These are phyloP conservation scores for Anthostomella pinea DNA, from an alignment of 2,329 filamentous ascomycete genomes.

Conservation along the genomic window DNA sequence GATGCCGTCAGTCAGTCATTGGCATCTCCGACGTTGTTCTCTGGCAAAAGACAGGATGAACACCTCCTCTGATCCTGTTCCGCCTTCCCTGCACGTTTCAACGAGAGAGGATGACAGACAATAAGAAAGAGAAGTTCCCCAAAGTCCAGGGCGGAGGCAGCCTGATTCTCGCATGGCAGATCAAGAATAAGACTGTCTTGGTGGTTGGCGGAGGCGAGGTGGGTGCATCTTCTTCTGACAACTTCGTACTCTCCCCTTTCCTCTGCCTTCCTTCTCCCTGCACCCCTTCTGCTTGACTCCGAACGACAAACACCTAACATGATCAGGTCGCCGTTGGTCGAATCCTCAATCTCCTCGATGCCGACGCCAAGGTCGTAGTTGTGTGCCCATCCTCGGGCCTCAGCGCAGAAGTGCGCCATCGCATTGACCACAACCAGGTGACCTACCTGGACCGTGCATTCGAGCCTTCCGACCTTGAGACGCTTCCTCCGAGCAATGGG, in stretches of 20 bases:
- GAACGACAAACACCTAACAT: too few relatives aligned
- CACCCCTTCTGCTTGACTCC: slow-evolving; percentile 7
- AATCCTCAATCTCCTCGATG: slow-evolving; percentile 86
- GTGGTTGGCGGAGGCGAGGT: slow-evolving; percentile 95
- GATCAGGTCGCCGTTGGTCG: slow-evolving; percentile 95
- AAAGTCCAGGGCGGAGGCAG: slow-evolving; percentile 87
- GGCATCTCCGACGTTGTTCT: too few relatives aligned
- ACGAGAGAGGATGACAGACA: slow-evolving; percentile 16
- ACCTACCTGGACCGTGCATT: slow-evolving; percentile 81
- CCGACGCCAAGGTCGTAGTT: slow-evolving; percentile 85
- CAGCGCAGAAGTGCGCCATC: slow-evolving; percentile 83
- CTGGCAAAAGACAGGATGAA: too few relatives aligned
- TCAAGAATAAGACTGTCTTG: slow-evolving; percentile 83
- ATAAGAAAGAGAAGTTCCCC: slow-evolving; percentile 56
- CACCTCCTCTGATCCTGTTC: neutral
- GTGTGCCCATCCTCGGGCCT: slow-evolving; percentile 77
- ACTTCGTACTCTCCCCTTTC: neutral
- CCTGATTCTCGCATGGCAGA: slow-evolving; percentile 93
- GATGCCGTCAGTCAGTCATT: too few relatives aligned
- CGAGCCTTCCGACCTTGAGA: slow-evolving; percentile 80
- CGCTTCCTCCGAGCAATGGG: slow-evolving; percentile 35
- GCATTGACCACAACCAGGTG: slow-evolving; percentile 72
- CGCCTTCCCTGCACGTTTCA: too few relatives aligned
- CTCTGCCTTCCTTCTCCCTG: slow-evolving; percentile 1
- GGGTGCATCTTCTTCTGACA: slow-evolving; percentile 30